Percentiles rank a stretch among this genome's conserved stretches.
Conservation (phyloP, 805 yeast genomes). For the Wickerhamomyces queroliae region DNA sequence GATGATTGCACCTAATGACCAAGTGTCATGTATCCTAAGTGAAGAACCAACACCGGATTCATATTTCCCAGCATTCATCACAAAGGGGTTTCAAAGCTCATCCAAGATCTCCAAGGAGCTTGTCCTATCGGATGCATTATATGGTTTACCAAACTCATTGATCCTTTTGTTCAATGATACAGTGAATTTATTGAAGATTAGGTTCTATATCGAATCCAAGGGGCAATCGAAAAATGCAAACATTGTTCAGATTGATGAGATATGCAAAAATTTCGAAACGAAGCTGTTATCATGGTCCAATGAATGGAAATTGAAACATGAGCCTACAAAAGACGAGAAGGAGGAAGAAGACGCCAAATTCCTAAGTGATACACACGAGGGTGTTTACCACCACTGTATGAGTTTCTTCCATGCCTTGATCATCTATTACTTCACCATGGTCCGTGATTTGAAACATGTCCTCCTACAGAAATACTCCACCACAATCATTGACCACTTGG, state of each 20-base stretch:
- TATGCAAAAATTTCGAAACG: slow-evolving; percentile 35
- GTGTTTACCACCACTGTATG: slow-evolving; percentile 72
- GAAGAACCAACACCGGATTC: neutral
- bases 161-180: slow-evolving; percentile 68
- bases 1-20: too few species aligned
- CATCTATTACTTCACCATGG: slow-evolving; percentile 65
- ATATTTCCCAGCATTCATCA: slow-evolving; percentile 35
- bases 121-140: slow-evolving; percentile 72
- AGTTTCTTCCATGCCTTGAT: slow-evolving; percentile 70
- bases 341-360: slow-evolving; percentile 14
- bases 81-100: slow-evolving; percentile 19
- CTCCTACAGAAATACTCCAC: slow-evolving; percentile 58
- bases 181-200: slow-evolving; percentile 59
- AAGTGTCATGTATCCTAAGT: slow-evolving; percentile 18
- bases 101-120: slow-evolving; percentile 38
- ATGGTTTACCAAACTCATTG: slow-evolving; percentile 80
- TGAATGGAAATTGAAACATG: slow-evolving; percentile 60
- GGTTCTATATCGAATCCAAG: slow-evolving; percentile 37
- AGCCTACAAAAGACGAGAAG: slow-evolving; percentile 1
- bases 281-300: slow-evolving; percentile 60
- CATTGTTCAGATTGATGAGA: neutral
- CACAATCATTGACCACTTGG: slow-evolving; percentile 56
- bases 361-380: slow-evolving; percentile 43
- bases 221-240: slow-evolving; percentile 7
- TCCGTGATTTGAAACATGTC: slow-evolving; percentile 47